Evolutionary conservation across 768 basidiomycete genomes (phyloP).

Genomic region (Tulasnella sp.): DNA sequence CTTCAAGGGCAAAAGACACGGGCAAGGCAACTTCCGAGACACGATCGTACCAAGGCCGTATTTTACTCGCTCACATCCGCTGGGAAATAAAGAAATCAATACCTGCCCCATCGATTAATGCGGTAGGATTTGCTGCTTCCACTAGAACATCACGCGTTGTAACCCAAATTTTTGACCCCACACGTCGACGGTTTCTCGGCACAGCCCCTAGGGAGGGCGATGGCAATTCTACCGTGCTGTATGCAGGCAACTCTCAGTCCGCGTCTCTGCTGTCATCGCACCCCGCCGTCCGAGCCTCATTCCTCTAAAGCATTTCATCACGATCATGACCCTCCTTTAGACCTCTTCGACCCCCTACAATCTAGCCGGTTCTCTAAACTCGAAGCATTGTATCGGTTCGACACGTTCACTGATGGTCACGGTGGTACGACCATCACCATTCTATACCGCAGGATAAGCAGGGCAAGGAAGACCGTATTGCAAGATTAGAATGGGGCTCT

Average conservation of each 20-base stretch:
- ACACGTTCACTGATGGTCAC: constrained; percentile 7
- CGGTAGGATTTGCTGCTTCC: constrained; percentile 9
- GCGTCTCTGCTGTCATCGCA: constrained; percentile 13
- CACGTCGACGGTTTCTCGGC: constrained; percentile 13
- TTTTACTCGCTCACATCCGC: neutral
- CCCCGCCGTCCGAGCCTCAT: constrained; percentile 12
- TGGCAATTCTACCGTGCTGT: constrained; percentile 17
- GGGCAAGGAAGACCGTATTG: constrained; percentile 79
- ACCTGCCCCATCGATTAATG: constrained; percentile 6
- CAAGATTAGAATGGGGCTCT: constrained; percentile 78
- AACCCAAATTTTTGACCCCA: constrained; percentile 14
- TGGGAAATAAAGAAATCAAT: neutral
- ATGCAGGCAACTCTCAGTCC: constrained; percentile 8
- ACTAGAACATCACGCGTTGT: constrained; percentile 12
- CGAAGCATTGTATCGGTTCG: constrained; percentile 25
- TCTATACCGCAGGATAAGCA: constrained; percentile 71
- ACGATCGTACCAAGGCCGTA: constrained; percentile 5
- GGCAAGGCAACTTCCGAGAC: constrained; percentile 4
- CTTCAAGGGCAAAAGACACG: constrained; percentile 1
- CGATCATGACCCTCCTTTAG: constrained; percentile 51
- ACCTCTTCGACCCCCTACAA: constrained; percentile 77
- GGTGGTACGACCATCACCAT: constrained; percentile 33
- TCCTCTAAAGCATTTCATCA: constrained; percentile 17
- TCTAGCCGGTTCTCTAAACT: constrained; percentile 64
- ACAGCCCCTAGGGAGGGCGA: constrained; percentile 5